These are phyloP conservation scores for Ophiostoma triangulosporum DNA, from an alignment of 2,329 filamentous ascomycete genomes.

Conservation along the genomic window DNA sequence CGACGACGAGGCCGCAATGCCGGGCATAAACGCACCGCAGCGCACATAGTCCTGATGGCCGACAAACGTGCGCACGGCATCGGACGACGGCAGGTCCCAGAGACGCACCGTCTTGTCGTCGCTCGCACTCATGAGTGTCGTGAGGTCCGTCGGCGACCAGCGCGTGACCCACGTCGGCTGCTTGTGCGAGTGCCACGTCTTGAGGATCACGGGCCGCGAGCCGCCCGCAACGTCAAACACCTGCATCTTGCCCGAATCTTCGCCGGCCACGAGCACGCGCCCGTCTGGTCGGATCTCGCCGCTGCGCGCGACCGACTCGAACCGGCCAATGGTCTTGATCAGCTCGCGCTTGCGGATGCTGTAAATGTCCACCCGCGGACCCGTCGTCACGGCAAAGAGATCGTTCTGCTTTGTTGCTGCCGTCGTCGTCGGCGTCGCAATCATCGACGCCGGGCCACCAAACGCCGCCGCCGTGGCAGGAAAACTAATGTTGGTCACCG, in stretches of 20 bases:
- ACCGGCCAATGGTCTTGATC: conserved; percentile 85
- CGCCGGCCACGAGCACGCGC: conserved; percentile 76
- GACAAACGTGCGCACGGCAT: conserved; percentile 61
- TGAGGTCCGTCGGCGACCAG: conserved; percentile 83
- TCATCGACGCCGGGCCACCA: conserved; percentile 14
- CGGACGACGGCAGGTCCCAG: conserved; percentile 81
- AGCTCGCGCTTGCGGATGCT: conserved; percentile 84
- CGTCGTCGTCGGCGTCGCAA: conserved; percentile 28
- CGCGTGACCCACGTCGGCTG: conserved; percentile 86
- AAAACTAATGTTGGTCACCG: conserved; percentile 80
- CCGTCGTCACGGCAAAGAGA: conserved; percentile 86
- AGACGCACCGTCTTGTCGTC: conserved; percentile 87
- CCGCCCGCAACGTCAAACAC: conserved; percentile 67
- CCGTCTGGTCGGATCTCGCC: conserved; percentile 84
- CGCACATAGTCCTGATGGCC: conserved; percentile 92
- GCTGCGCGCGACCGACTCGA: conserved; percentile 80
- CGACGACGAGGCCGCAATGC: conserved; percentile 14
- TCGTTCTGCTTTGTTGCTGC: conserved; percentile 42
- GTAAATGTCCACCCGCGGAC: conserved; percentile 85
- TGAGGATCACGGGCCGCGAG: conserved; percentile 72
- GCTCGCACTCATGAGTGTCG: conserved; percentile 73
- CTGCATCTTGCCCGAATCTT: conserved; percentile 84
- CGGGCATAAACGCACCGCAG: conserved; percentile 72
- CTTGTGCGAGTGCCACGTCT: conserved; percentile 90
- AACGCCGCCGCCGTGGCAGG: conserved; percentile 33